Base-by-base conservation (phyloP, 169 alveolate species). In the Eimeria maxima region DNA sequence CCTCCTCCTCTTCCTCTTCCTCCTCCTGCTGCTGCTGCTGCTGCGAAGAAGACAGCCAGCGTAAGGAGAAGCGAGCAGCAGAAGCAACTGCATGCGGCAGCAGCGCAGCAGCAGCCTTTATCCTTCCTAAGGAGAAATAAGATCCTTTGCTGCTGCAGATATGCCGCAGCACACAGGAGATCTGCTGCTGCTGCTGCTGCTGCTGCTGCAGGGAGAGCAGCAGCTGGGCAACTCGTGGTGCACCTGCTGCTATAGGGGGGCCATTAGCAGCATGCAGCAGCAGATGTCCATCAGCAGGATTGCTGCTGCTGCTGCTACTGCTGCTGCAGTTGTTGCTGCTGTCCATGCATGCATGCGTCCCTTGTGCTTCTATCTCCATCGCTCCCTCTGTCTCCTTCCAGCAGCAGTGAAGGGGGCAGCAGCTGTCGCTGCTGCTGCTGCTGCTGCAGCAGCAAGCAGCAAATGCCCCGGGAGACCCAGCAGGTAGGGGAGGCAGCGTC, bases 391-490 rank as follows among this genome's bases (percentile, higher is more conserved):
- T n/a, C 55, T 33, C 74, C 91, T 42, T n/a, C 76, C 91, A 4
- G 91, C 74, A 11, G 91, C 76, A 50, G 91, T 83, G 91, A 47
- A 83, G 57, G 55, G 29, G 76, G 91, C 91, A 83, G 91, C 91
- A 83, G 47, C 76, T 55, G 47, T 83, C 76, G n/a, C 13, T 18
- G 89, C 89, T 78, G 88, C 53, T 33, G 83, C 53, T 78, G 89
- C 76, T 83, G 91, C 91, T 83, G 91, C 91, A 29, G 74, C 91
- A 83, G 91, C 91, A 83, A 14, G 91, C 71, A 50, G 76, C 74
- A 83, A 83, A 55, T 27, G 55, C 55, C 14, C 20, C 91, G 53
- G 76, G 57, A 53, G 45, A 16, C 6, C 47, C 74, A 18, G 69
- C 27, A 27, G 71, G 47, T 5, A 42, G 0, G 27, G 76, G 76